Evolutionary conservation across 768 basidiomycete species (phyloP).

Genomic region (Trametes coccinea): DNA sequence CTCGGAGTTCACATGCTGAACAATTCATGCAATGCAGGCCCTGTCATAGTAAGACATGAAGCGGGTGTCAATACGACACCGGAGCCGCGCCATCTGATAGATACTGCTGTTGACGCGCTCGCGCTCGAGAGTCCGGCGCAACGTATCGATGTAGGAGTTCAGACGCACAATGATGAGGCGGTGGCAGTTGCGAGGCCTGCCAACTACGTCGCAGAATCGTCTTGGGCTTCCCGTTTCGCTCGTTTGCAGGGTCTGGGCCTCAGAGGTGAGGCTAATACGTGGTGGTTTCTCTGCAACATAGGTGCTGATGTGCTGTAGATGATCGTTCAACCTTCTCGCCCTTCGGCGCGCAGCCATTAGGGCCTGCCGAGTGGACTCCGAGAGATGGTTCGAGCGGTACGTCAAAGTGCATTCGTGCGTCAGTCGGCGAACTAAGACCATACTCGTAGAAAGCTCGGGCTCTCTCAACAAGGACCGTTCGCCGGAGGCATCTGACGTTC

Average conservation of each 20-base stretch:
- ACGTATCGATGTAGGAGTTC: background rate
- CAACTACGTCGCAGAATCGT: too few species aligned
- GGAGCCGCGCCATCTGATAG: background rate
- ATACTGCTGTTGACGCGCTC: slow-evolving; percentile 1
- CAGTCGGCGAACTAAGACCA: too few species aligned
- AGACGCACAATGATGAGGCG: background rate
- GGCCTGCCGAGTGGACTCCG: slow-evolving; percentile 10
- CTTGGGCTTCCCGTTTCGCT: background rate
- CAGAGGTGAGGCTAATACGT: background rate
- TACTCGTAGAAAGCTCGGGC: background rate
- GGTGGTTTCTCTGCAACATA: too few species aligned
- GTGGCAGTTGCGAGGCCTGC: too few species aligned
- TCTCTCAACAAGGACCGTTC: background rate
- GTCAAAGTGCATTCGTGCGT: background rate
- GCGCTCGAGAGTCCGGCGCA: background rate
- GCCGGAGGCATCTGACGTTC: background rate
- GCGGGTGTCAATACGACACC: slow-evolving; percentile 14
- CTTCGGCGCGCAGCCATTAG: background rate
- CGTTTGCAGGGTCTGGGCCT: background rate
- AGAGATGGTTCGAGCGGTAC: background rate
- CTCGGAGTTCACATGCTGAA: background rate
- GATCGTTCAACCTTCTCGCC: background rate
- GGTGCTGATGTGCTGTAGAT: too few species aligned
- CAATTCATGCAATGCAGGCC: background rate
- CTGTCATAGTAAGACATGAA: slow-evolving; percentile 11